phyloP scores from a whole-genome alignment of 2,329 filamentous ascomycete genomes.

The Penicillium aurantiogriseum region DNA sequence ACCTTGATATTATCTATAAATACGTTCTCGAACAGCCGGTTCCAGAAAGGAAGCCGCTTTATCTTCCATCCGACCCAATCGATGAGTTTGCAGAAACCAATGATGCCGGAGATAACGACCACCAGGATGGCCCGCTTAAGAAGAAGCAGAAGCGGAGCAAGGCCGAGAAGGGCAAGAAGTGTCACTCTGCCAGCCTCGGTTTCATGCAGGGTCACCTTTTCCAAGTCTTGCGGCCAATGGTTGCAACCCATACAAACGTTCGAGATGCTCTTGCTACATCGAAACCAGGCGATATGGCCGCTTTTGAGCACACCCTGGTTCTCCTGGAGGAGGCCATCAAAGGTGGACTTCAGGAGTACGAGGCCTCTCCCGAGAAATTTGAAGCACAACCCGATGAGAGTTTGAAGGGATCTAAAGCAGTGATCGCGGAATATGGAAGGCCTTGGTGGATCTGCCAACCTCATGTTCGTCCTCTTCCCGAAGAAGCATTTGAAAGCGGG shows the following conservation, averaged over 20 bases:
- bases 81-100: constrained; percentile 22
- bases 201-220: constrained; percentile 92
- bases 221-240: constrained; percentile 79
- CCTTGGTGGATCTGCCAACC: constrained; percentile 92
- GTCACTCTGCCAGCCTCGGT: constrained; percentile 65
- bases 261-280: constrained; percentile 76
- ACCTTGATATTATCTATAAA: constrained; percentile 84
- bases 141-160: constrained; percentile 45
- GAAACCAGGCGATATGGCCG: constrained; percentile 67
- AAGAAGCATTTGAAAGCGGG: constrained; percentile 81
- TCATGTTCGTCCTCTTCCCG: constrained; percentile 79
- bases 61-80: constrained; percentile 58
- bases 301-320: constrained; percentile 72
- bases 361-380: constrained; percentile 42
- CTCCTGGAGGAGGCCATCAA: constrained; percentile 75
- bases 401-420: constrained; percentile 51
- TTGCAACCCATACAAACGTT: constrained; percentile 76
- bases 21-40: constrained; percentile 66
- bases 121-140: constrained; percentile 50
- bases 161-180: constrained; percentile 42
- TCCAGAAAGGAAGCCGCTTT: constrained; percentile 69
- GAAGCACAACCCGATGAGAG: constrained; percentile 37
- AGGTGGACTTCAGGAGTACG: constrained; percentile 67
- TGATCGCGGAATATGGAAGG: constrained; percentile 70
- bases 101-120: constrained; percentile 35